These are phyloP conservation scores for Silene latifolia DNA, from an alignment of 148 eudicot species.

Conservation along the genomic window DNA sequence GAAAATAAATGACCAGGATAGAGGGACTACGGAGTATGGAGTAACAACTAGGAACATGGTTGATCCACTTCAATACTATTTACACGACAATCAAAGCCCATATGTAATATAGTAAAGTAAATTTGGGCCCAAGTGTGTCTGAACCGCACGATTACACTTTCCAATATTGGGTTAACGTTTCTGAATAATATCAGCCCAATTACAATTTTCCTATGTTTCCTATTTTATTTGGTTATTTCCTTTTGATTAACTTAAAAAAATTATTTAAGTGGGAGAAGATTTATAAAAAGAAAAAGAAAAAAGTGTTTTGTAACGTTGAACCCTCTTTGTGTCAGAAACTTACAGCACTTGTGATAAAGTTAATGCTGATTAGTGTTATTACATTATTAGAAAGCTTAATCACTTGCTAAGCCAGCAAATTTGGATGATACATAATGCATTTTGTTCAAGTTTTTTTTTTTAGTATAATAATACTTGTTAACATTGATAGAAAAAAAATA, in stretches of 20 bases:
- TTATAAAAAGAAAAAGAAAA: not conserved
- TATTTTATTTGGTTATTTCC: not conserved
- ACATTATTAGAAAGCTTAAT: not conserved
- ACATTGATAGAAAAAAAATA: not conserved
- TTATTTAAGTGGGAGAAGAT: not conserved
- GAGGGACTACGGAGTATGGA: too few relatives aligned
- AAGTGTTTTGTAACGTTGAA: not conserved
- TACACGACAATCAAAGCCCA: not conserved
- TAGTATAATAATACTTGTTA: not conserved
- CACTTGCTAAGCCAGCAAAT: conserved; percentile 8
- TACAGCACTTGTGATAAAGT: not conserved
- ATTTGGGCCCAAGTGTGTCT: not conserved
- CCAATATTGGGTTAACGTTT: not conserved
- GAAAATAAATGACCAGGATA: too few relatives aligned
- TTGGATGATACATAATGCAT: conserved; percentile 15
- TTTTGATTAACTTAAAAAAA: not conserved
- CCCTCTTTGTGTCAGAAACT: not conserved
- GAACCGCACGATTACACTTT: not conserved
- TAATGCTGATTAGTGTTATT: not conserved
- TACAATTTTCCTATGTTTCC: conserved; percentile 1
- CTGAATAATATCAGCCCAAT: not conserved
- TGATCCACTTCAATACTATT: not conserved
- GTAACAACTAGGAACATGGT: too few relatives aligned
- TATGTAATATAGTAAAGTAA: not conserved
- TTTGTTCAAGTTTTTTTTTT: not conserved